Conservation (phyloP, 352 stramenopile genomes). For the Phytophthora pisi region DNA sequence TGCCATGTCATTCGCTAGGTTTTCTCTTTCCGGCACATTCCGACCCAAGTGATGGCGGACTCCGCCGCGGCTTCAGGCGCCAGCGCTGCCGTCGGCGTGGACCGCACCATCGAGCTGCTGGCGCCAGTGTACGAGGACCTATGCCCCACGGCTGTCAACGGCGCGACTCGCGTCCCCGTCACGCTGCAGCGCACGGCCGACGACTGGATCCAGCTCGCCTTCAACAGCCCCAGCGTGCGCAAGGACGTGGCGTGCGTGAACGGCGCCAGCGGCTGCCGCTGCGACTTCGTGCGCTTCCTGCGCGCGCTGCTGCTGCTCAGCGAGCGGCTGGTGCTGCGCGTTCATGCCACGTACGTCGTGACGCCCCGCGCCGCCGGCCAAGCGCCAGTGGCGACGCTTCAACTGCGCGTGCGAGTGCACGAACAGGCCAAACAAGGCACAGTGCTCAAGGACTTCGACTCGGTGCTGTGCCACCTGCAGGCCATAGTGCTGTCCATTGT, state of each 20-base stretch:
- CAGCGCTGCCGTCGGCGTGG: conserved; percentile 3
- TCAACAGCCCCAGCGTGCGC: conserved; percentile 28
- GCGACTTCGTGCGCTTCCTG: conserved; percentile 59
- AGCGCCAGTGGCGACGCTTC: conserved; percentile 50
- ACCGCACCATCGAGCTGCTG: conserved; percentile 43
- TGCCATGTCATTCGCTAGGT: conserved; percentile 3
- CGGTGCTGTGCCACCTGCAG: conserved; percentile 68
- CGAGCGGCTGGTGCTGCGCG: conserved; percentile 39
- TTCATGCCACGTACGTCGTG: conserved; percentile 58
- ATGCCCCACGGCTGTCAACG: background rate
- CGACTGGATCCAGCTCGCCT: conserved; percentile 46
- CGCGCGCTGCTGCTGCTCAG: conserved; percentile 48
- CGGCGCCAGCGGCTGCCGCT: conserved; percentile 42
- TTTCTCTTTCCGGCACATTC: background rate
- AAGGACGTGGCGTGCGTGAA: conserved; percentile 61
- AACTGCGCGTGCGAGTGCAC: conserved; percentile 52
- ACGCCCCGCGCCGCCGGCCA: conserved; percentile 8
- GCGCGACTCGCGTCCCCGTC: conserved; percentile 23
- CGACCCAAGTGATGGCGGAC: conserved; percentile 16
- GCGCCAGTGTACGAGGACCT: conserved; percentile 43
- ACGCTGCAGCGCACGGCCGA: conserved; percentile 34
- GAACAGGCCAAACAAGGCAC: conserved; percentile 27
- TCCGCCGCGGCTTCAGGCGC: conserved; percentile 6
- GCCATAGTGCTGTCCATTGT: conserved; percentile 44
- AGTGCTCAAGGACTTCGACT: conserved; percentile 61